Evolutionary conservation across 1,284 basidiomycete species (phyloP).

Genomic region (Puccinia sorghi): DNA sequence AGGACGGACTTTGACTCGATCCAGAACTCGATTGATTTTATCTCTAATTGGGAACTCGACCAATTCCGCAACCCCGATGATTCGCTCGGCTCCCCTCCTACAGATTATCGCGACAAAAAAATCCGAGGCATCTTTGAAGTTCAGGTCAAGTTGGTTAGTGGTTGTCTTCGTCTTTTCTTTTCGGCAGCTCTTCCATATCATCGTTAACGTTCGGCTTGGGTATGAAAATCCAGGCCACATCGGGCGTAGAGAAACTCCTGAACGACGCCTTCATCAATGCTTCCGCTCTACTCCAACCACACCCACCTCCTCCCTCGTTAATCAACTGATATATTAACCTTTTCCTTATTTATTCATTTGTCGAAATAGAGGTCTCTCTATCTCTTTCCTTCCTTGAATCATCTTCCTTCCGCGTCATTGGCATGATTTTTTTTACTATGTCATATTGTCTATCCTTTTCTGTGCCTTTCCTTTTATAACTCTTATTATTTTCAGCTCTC

Average conservation of each 20-base stretch:
- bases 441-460: too few relatives aligned
- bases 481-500: too few relatives aligned
- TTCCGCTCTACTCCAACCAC: slow-evolving; percentile 15
- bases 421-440: too few relatives aligned
- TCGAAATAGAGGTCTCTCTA: not conserved
- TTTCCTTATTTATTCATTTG: not conserved
- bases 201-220: too few relatives aligned
- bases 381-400: not conserved
- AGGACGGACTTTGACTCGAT: slow-evolving; percentile 38
- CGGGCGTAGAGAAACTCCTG: slow-evolving; percentile 43
- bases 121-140: slow-evolving; percentile 39
- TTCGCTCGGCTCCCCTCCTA: not conserved
- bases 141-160: slow-evolving; percentile 46
- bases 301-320: not conserved
- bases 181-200: not conserved
- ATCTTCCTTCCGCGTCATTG: too few relatives aligned
- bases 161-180: not conserved
- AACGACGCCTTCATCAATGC: slow-evolving; percentile 37
- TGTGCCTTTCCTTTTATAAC: too few relatives aligned
- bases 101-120: not conserved
- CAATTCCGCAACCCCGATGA: not conserved
- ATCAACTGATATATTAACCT: not conserved
- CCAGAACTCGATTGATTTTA: slow-evolving; percentile 42
- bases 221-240: slow-evolving; percentile 12
- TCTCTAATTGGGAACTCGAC: slow-evolving; percentile 31